phyloP scores from a whole-genome alignment of 2,329 filamentous ascomycete genomes.

The Clonostachys solani region DNA sequence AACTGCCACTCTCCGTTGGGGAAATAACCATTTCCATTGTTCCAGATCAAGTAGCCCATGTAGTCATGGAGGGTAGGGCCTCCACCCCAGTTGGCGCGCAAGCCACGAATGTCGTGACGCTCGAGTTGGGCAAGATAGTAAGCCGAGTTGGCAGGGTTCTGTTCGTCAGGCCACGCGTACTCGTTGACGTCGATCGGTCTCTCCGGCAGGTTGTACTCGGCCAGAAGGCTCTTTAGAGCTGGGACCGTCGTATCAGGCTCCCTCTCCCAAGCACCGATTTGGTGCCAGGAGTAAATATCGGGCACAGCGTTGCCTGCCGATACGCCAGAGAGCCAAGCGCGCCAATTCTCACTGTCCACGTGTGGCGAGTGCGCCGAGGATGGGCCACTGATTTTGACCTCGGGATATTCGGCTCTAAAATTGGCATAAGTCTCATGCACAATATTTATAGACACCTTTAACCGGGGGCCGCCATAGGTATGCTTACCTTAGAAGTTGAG shows the following conservation, averaged over 20 bases:
- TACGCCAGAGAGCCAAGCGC: constrained; percentile 3
- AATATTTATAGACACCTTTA: no score
- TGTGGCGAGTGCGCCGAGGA: constrained; percentile 1
- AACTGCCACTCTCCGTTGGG: constrained; percentile 7
- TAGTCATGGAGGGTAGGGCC: constrained; percentile 35
- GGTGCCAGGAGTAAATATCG: constrained; percentile 10
- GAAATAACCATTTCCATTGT: not conserved
- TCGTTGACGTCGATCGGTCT: constrained; percentile 41
- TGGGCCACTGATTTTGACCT: constrained; percentile 4
- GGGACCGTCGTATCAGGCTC: constrained; percentile 3
- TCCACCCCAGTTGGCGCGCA: constrained; percentile 40
- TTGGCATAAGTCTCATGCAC: no score
- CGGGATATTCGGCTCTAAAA: not conserved
- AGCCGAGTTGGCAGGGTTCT: constrained; percentile 31
- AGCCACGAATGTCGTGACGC: constrained; percentile 30
- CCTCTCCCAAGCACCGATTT: constrained; percentile 4
- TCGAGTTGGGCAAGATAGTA: constrained; percentile 44
- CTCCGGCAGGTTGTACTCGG: constrained; percentile 19
- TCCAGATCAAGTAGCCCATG: constrained; percentile 25
- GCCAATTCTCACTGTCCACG: constrained; percentile 1
- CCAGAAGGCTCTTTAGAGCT: constrained; percentile 15
- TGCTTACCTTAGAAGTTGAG: no score
- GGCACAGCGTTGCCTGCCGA: constrained; percentile 3
- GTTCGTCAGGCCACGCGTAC: constrained; percentile 33
- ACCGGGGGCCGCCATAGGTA: no score